phyloP scores from a whole-genome alignment of 2,329 filamentous ascomycete species.

The Penicillium sclerotiorum region DNA sequence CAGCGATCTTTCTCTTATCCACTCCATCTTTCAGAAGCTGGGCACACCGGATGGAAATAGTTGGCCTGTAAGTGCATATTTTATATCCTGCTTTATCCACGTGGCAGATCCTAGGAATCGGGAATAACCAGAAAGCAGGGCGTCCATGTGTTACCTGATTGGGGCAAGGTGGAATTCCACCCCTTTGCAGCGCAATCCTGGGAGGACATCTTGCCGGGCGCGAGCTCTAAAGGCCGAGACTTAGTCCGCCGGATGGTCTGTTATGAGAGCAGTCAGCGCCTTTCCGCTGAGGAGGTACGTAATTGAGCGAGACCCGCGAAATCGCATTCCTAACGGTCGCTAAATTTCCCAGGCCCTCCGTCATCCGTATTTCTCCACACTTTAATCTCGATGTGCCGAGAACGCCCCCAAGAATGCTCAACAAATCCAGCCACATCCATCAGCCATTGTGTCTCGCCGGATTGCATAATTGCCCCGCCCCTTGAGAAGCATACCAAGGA shows the following conservation, averaged over 20 bases:
- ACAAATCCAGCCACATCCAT: conserved; percentile 6
- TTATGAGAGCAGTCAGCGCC: conserved; percentile 70
- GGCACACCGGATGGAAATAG: conserved; percentile 78
- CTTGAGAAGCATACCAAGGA: background rate
- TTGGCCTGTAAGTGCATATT: conserved; percentile 69
- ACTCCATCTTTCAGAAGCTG: conserved; percentile 88
- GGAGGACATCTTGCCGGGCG: conserved; percentile 68
- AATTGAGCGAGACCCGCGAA: conserved; percentile 1
- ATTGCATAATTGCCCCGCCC: background rate
- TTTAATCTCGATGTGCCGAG: conserved; percentile 12
- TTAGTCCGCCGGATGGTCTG: conserved; percentile 69
- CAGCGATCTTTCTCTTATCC: conserved; percentile 85
- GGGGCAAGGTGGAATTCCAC: conserved; percentile 81
- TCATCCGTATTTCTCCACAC: conserved; percentile 41
- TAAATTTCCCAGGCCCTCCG: conserved; percentile 36
- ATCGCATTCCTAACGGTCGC: conserved; percentile 1
- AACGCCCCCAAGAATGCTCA: conserved; percentile 11
- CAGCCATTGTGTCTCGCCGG: background rate
- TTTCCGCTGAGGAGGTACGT: conserved; percentile 66
- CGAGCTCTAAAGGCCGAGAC: conserved; percentile 61
- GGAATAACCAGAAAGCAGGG: conserved; percentile 30
- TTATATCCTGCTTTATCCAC: background rate
- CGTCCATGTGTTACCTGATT: conserved; percentile 69
- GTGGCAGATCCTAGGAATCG: background rate
- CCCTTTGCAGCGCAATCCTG: conserved; percentile 70